Evolutionary conservation across 352 stramenopile species (phyloP).

Genomic region (Globisporangium sylvaticum): DNA sequence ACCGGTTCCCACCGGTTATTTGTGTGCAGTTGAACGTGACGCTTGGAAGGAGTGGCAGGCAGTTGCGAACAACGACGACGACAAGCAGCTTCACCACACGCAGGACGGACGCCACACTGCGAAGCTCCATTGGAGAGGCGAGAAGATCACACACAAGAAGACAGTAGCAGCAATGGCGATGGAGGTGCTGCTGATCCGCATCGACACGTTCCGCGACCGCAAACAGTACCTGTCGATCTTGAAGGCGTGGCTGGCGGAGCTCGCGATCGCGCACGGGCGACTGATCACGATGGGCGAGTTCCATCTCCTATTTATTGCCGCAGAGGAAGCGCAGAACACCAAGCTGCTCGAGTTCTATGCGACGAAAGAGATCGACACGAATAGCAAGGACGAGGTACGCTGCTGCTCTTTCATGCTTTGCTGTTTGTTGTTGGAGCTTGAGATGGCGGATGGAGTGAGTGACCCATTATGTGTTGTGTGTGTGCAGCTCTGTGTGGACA

Average conservation of each 20-base stretch:
- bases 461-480: neutral
- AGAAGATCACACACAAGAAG: neutral
- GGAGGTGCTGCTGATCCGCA: slow-evolving; percentile 61
- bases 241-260: slow-evolving; percentile 52
- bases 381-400: slow-evolving; percentile 43
- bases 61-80: slow-evolving; percentile 7
- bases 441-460: neutral
- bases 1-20: neutral
- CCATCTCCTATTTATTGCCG: slow-evolving; percentile 60
- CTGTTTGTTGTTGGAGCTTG: neutral
- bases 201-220: slow-evolving; percentile 68
- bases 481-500: slow-evolving; percentile 51
- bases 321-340: slow-evolving; percentile 31
- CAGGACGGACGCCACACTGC: neutral
- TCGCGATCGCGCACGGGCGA: slow-evolving; percentile 43
- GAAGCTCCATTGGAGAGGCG: neutral
- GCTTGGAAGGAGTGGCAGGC: slow-evolving; percentile 16
- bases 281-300: slow-evolving; percentile 59
- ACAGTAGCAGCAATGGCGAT: slow-evolving; percentile 16
- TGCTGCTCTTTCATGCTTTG: neutral
- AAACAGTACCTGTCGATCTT: slow-evolving; percentile 52
- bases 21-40: neutral
- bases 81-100: neutral
- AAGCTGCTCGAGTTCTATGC: slow-evolving; percentile 42
- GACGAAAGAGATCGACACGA: slow-evolving; percentile 52